Base-by-base conservation (phyloP, 495 filamentous ascomycete species). In the Rostrohypoxylon terebratum region DNA sequence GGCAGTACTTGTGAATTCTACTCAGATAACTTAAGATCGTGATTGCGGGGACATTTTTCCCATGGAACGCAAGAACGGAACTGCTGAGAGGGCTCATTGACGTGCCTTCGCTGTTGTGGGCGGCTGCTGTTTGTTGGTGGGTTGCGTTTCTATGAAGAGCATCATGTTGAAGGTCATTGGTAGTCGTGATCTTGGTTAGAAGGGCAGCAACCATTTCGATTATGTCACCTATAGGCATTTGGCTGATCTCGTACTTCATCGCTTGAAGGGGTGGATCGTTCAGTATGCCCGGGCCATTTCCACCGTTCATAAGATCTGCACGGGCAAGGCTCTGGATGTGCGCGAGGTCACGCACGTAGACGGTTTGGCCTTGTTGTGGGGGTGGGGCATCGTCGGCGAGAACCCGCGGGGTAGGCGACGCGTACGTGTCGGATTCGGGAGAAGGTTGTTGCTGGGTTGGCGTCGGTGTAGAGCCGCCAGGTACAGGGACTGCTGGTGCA, bases 161-260 rank as follows among this genome's bases (percentile, higher is more conserved):
- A 80, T 98, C 94, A 80, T 98, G 94, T 74, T 98, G 95, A 36
- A 89, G 83, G 77, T 99, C 96, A 77, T 99, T 99, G 59, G 96
- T 97, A 2, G 93, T 94, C 4, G 96, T 98, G 71, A 99, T 99
- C 81, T 98, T 98, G 8, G 96, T 97, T 65, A 99, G 84, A 42
- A 99, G 89, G n/a, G 93, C 95, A 4, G 96, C 96, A 6, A 99
- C 96, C 96, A 99, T 99, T 81, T 99, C 96, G 80, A 99, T 99
- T 73, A 99, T 94, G 72, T 99, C 96, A 58, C 89, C 87, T 69
- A 98, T 96, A 55, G 96, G 95, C 96, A 99, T 99, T 58, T 90
- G 91, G 81, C 94, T 98, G 70, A 99, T 98, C 80, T 98, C 96
- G 78, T 97, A 99, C 74, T 91, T 88, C 81, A 87, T 80, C 67